phyloP scores from a whole-genome alignment of 179 eudicot species.

The Heliamphora pulchella region DNA sequence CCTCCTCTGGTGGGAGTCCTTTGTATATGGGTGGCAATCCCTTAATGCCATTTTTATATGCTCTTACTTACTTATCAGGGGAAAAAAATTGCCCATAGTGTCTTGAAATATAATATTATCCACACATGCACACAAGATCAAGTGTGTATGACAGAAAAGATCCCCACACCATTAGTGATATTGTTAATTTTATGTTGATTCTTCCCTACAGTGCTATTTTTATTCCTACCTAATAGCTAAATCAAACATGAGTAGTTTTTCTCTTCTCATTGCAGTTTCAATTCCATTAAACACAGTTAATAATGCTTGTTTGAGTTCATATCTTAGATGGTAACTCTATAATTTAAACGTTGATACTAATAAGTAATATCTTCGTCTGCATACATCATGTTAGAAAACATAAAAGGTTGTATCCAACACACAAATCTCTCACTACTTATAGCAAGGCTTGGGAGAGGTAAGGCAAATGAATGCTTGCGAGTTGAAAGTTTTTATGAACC shows the following conservation, averaged over 20 bases:
- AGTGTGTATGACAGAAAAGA: background rate
- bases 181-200: background rate
- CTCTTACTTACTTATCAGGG: background rate
- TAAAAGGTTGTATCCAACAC: background rate
- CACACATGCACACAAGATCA: background rate
- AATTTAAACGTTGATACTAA: background rate
- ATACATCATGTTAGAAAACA: background rate
- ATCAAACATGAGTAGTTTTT: background rate
- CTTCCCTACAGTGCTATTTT: background rate
- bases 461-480: background rate
- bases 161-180: background rate
- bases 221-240: background rate
- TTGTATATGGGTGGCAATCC: too few relatives aligned
- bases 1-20: too few relatives aligned
- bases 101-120: background rate
- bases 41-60: background rate
- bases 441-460: background rate
- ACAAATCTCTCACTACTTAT: background rate
- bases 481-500: background rate
- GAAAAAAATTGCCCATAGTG: background rate
- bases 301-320: background rate
- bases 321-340: background rate
- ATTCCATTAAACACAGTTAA: background rate
- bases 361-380: background rate
- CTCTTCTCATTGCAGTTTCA: background rate